phyloP scores from a whole-genome alignment of 257 asterid genomes.

The Solanum pimpinellifolium region DNA sequence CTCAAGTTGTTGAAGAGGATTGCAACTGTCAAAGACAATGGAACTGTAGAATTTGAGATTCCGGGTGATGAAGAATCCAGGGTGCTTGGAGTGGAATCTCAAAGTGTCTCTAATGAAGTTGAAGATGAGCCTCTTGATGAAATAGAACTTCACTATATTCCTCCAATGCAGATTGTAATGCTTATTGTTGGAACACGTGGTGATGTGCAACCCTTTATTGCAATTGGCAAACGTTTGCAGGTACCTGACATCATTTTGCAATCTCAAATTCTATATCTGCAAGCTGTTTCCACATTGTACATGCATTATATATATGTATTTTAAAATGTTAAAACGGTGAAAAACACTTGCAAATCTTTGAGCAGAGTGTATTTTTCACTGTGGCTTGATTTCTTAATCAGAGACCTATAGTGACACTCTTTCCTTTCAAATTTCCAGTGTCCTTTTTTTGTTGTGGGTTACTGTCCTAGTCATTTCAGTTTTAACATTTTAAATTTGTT shows the following conservation, averaged over 20 bases:
- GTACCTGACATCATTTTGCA: constrained; percentile 12
- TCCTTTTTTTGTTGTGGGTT: neutral
- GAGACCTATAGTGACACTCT: neutral
- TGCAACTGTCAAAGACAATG: constrained; percentile 82
- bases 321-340: neutral
- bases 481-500: neutral
- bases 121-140: constrained; percentile 59
- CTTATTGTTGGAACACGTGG: constrained; percentile 98
- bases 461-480: neutral
- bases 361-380: neutral
- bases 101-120: constrained; percentile 21
- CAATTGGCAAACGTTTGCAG: constrained; percentile 83
- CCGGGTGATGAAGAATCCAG: constrained; percentile 60
- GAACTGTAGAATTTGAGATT: constrained; percentile 88
- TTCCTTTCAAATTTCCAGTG: neutral
- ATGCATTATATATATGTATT: neutral
- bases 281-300: neutral
- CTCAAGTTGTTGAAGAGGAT: constrained; percentile 85
- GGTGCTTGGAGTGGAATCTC: constrained; percentile 29
- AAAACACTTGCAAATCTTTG: neutral
- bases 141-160: constrained; percentile 54
- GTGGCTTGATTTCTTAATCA: neutral
- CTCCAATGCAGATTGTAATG: constrained; percentile 78
- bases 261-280: neutral
- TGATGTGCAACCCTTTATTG: constrained; percentile 95